Percentiles rank a stretch among this genome's conserved stretches.
Evolutionary conservation across 164 flowering plant species (phyloP).

Genomic region (Nymphaea thermarum): DNA sequence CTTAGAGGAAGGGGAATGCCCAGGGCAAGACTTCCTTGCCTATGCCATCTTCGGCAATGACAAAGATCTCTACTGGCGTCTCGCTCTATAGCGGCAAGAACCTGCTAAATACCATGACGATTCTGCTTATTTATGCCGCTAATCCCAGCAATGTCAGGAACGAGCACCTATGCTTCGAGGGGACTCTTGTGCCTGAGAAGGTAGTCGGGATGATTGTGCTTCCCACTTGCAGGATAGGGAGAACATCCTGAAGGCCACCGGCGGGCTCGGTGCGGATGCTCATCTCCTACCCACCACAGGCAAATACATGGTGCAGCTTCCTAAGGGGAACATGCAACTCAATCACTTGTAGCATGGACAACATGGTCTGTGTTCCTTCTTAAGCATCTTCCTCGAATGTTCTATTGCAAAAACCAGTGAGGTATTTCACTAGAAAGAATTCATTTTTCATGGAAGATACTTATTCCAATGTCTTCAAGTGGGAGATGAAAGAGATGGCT

Average conservation of each 20-base stretch:
- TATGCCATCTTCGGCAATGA: conserved; percentile 52
- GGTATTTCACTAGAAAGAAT: too few relatives aligned
- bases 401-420: too few relatives aligned
- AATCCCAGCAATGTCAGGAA: conserved; percentile 33
- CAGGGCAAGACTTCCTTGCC: conserved; percentile 82
- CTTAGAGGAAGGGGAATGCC: too few relatives aligned
- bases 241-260: conserved; percentile 50
- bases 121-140: conserved; percentile 50
- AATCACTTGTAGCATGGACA: too few relatives aligned
- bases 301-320: too few relatives aligned
- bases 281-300: conserved; percentile 55
- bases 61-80: conserved; percentile 42
- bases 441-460: too few relatives aligned
- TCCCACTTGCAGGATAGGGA: conserved; percentile 77
- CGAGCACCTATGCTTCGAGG: conserved; percentile 49
- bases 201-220: conserved; percentile 76
- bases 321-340: too few relatives aligned
- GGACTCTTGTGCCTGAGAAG: conserved; percentile 33
- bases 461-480: too few relatives aligned
- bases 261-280: conserved; percentile 81
- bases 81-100: conserved; percentile 59
- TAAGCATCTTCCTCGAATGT: too few relatives aligned
- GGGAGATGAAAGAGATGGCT: too few relatives aligned
- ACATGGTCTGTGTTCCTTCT: too few relatives aligned
- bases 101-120: conserved; percentile 10